Conservation (phyloP, 2,329 filamentous ascomycete genomes). For the Fusarium sp. region DNA sequence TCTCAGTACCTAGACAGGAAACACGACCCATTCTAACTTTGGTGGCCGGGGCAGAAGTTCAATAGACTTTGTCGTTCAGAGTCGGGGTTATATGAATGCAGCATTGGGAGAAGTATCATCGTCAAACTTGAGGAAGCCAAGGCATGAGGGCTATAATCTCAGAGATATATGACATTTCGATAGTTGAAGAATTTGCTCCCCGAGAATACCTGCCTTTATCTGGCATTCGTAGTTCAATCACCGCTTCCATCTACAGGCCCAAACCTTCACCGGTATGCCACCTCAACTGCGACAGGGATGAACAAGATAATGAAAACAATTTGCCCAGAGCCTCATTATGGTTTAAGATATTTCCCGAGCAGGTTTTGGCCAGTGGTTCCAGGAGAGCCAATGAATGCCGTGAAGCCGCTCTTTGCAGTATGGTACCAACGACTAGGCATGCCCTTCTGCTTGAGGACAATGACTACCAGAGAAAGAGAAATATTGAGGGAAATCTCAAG, state of each 20-base stretch:
- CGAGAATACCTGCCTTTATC: no score
- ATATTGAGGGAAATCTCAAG: slow-evolving; percentile 15
- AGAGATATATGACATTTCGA: neutral
- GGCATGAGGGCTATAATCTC: neutral
- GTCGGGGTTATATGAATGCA: no score
- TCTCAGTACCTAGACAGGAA: neutral
- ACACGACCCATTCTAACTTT: neutral
- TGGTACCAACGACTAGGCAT: neutral
- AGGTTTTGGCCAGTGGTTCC: neutral
- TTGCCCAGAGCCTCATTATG: slow-evolving; percentile 43
- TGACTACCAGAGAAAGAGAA: slow-evolving; percentile 8
- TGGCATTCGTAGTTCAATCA: neutral
- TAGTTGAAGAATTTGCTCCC: neutral
- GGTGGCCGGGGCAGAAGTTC: neutral
- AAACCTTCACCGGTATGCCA: slow-evolving; percentile 34
- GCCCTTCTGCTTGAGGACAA: neutral
- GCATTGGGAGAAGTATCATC: no score
- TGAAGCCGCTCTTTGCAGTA: slow-evolving; percentile 6
- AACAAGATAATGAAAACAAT: slow-evolving; percentile 44
- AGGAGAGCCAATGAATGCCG: slow-evolving; percentile 35
- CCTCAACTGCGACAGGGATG: slow-evolving; percentile 36
- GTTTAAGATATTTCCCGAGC: neutral
- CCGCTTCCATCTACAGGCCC: neutral
- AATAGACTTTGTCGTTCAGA: neutral
- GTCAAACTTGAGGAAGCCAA: no score